These are phyloP conservation scores for Baudoinia panamericana DNA, from an alignment of 495 filamentous ascomycete species.

Conservation along the genomic window DNA sequence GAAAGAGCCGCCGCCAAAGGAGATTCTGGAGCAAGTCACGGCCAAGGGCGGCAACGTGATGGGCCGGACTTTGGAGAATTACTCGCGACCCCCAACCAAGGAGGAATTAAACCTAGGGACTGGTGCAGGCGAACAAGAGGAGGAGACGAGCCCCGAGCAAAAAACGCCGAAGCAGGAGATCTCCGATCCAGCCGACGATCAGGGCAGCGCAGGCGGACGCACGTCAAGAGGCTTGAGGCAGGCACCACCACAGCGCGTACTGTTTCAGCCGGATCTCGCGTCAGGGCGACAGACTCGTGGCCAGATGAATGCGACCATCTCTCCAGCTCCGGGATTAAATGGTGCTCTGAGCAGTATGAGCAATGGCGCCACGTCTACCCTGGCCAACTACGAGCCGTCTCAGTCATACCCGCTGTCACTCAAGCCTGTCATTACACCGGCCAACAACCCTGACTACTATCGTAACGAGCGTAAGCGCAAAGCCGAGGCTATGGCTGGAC, in stretches of 20 bases:
- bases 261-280: conserved; percentile 64
- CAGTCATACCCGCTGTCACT: conserved; percentile 43
- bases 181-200: conserved; percentile 45
- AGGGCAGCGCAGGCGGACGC: conserved; percentile 44
- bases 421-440: conserved; percentile 56
- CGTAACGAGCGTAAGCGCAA: conserved; percentile 34
- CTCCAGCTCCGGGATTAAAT: conserved; percentile 28
- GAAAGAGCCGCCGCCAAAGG: conserved; percentile 64
- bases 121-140: conserved; percentile 22
- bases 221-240: conserved; percentile 58
- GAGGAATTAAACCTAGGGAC: conserved; percentile 27
- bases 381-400: conserved; percentile 47
- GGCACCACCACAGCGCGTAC: conserved; percentile 60
- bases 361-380: conserved; percentile 36
- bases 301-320: conserved; percentile 36
- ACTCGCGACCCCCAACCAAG: conserved; percentile 31
- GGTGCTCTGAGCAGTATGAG: conserved; percentile 15
- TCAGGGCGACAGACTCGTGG: conserved; percentile 47
- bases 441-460: conserved; percentile 51
- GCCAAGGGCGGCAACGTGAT: conserved; percentile 64
- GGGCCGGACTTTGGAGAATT: conserved; percentile 66
- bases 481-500: conserved; percentile 17
- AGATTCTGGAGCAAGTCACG: conserved; percentile 63
- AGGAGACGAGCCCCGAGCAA: conserved; percentile 34
- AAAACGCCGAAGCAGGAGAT: conserved; percentile 53